phyloP scores from a whole-genome alignment of 768 basidiomycete genomes.

The Pisolithus orientalis region DNA sequence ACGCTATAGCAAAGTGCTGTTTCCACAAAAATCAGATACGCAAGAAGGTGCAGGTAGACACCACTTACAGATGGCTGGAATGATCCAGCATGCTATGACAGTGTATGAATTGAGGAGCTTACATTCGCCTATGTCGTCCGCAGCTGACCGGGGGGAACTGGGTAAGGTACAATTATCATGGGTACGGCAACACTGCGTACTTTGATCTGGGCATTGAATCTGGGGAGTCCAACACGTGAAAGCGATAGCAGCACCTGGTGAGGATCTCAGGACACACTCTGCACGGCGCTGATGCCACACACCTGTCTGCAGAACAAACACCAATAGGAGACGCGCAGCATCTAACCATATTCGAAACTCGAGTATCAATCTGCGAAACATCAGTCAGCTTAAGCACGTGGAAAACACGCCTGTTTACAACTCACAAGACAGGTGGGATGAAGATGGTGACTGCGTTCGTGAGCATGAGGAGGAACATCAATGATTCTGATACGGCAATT shows the following conservation, averaged over 20 bases:
- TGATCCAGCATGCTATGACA: conserved; percentile 46
- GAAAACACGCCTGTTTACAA: conserved; percentile 5
- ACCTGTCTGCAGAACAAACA: conserved; percentile 44
- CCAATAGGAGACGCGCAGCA: conserved; percentile 40
- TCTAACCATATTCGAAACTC: conserved; percentile 51
- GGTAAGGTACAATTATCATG: background rate
- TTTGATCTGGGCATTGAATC: conserved; percentile 38
- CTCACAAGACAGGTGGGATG: conserved; percentile 39
- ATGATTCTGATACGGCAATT: conserved; percentile 29
- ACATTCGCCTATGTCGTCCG: conserved; percentile 40
- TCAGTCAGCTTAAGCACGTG: background rate
- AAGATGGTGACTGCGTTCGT: conserved; percentile 34
- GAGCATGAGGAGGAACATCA: conserved; percentile 41
- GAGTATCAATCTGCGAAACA: conserved; percentile 34
- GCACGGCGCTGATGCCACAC: conserved; percentile 5
- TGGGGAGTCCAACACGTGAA: conserved; percentile 38
- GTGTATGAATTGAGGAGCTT: conserved; percentile 43
- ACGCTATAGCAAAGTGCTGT: conserved; percentile 39
- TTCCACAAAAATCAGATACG: background rate
- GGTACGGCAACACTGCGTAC: conserved; percentile 22
- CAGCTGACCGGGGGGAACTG: conserved; percentile 20
- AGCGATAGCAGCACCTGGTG: conserved; percentile 35
- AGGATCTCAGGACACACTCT: background rate
- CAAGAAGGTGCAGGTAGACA: conserved; percentile 2
- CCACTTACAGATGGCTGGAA: conserved; percentile 44